Conservation (phyloP, 116 monocot genomes). For the Zostera marina region DNA sequence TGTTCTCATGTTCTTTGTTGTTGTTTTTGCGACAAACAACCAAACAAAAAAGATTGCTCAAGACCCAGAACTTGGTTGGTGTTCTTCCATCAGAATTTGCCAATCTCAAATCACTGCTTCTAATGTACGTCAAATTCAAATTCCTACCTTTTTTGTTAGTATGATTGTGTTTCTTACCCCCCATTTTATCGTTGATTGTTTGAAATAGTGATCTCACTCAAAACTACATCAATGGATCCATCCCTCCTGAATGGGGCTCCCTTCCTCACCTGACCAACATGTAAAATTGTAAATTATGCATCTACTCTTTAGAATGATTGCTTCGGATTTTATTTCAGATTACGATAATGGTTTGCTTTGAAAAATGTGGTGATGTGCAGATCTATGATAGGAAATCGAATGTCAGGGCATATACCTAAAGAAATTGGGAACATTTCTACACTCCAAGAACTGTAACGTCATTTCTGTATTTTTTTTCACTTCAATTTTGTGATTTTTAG, state of each 20-base stretch:
- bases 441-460: slow-evolving; percentile 8
- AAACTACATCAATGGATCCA: slow-evolving; percentile 44
- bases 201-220: slow-evolving; percentile 31
- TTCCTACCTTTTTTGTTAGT: neutral
- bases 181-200: neutral
- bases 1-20: neutral
- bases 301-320: neutral
- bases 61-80: slow-evolving; percentile 27
- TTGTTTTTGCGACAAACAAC: neutral
- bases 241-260: slow-evolving; percentile 32
- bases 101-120: slow-evolving; percentile 20
- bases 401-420: slow-evolving; percentile 4
- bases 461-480: neutral
- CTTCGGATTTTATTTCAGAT: neutral
- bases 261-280: slow-evolving; percentile 24
- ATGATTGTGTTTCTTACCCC: neutral
- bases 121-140: slow-evolving; percentile 15
- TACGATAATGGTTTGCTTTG: neutral
- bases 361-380: neutral
- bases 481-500: neutral
- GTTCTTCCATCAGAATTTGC: slow-evolving; percentile 32
- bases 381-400: slow-evolving; percentile 7
- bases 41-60: slow-evolving; percentile 6
- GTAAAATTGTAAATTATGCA: slow-evolving; percentile 20
- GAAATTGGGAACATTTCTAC: slow-evolving; percentile 13